phyloP scores from a whole-genome alignment of 1,284 basidiomycete species.

The Chalciporus piperatoides region DNA sequence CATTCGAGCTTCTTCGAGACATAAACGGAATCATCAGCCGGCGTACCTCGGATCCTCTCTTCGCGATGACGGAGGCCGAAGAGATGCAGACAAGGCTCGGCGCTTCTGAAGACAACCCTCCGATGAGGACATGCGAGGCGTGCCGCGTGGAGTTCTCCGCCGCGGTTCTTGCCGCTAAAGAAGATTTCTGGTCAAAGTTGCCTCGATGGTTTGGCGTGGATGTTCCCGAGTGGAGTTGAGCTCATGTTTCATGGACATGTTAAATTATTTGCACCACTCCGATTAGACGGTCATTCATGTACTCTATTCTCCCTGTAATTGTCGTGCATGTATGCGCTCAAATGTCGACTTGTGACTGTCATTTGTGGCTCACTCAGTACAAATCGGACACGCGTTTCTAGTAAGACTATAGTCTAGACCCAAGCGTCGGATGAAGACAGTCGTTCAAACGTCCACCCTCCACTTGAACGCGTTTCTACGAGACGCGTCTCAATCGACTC shows the following conservation, averaged over 20 bases:
- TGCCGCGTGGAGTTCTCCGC: constrained; percentile 58
- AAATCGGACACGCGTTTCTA: not conserved
- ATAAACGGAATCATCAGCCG: constrained; percentile 64
- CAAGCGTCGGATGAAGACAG: too few species aligned
- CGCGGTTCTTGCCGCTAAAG: constrained; percentile 52
- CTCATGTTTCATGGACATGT: not conserved
- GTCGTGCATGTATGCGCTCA: not conserved
- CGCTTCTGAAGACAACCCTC: constrained; percentile 38
- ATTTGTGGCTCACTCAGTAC: not conserved
- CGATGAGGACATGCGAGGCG: constrained; percentile 58
- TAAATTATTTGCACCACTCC: constrained; percentile 1
- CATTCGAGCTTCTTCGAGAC: constrained; percentile 66
- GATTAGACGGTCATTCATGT: constrained; percentile 12
- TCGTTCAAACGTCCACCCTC: too few species aligned
- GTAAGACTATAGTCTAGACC: too few species aligned
- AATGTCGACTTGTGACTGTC: not conserved
- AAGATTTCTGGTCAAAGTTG: constrained; percentile 60
- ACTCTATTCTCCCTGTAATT: constrained; percentile 6
- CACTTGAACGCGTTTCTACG: too few species aligned
- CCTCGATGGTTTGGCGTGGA: constrained; percentile 66
- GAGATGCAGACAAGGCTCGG: constrained; percentile 57
- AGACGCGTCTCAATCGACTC: too few species aligned
- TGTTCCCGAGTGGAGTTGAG: constrained; percentile 46
- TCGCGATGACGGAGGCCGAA: constrained; percentile 61
- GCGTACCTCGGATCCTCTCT: constrained; percentile 64